Conservation (phyloP, 2,329 filamentous ascomycete genomes). For the Colletotrichum shisoi region DNA sequence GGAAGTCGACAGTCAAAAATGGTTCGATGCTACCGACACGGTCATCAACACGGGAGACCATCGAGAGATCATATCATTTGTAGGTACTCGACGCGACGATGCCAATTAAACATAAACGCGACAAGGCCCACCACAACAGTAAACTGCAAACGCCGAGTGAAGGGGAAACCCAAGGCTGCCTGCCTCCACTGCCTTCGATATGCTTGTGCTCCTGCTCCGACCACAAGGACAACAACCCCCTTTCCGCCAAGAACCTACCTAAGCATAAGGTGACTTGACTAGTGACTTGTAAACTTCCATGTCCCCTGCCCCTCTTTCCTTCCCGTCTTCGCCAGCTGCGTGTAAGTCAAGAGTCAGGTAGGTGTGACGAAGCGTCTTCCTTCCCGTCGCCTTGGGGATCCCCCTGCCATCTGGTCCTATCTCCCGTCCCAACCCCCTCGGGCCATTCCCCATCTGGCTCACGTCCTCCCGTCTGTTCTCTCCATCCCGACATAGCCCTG, state of each 20-base stretch:
- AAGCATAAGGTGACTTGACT: too few relatives aligned
- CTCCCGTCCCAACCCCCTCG: neutral
- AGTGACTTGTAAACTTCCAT: neutral
- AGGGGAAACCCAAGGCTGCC: conserved; percentile 9
- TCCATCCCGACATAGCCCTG: conserved; percentile 3
- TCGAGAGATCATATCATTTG: neutral
- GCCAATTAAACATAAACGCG: neutral
- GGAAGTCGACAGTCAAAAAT: neutral
- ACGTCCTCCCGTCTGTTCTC: conserved; percentile 13
- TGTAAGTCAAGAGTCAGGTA: conserved; percentile 2
- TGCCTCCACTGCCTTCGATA: conserved; percentile 5
- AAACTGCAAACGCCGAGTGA: neutral
- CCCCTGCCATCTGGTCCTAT: conserved; percentile 20
- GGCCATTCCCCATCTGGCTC: neutral
- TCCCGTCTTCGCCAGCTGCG: neutral
- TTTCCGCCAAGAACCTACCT: neutral
- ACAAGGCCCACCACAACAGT: neutral
- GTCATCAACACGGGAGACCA: neutral
- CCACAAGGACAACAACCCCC: neutral
- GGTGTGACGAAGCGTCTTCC: conserved; percentile 8
- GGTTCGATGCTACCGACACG: neutral
- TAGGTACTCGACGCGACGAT: neutral
- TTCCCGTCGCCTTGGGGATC: conserved; percentile 26
- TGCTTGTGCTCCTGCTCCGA: conserved; percentile 1
- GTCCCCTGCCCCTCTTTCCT: neutral